Conservation (phyloP, 2,329 filamentous ascomycete genomes). For the Colletotrichum acutatum region DNA sequence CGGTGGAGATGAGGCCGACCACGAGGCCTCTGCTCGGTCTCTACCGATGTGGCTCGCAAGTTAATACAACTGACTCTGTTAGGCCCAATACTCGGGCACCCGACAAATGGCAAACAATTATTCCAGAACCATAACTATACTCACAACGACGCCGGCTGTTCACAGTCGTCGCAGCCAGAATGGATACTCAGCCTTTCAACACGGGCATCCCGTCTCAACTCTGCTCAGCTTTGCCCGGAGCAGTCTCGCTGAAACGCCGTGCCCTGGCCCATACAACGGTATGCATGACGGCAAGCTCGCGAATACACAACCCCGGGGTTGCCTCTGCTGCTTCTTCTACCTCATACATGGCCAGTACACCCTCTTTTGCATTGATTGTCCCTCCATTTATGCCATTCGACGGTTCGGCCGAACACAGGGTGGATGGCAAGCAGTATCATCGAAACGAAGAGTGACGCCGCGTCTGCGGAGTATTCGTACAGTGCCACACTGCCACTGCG, state of each 20-base stretch:
- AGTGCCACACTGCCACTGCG: too few species aligned
- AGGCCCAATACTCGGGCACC: neutral
- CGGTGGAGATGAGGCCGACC: neutral
- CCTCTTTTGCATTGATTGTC: constrained; percentile 17
- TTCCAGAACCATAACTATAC: neutral
- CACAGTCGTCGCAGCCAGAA: constrained; percentile 18
- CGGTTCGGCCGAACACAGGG: neutral
- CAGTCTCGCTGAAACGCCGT: constrained; percentile 29
- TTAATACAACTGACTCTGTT: neutral
- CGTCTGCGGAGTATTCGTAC: neutral
- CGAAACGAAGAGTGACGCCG: neutral
- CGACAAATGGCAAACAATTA: neutral
- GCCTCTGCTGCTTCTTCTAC: constrained; percentile 6
- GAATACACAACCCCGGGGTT: neutral
- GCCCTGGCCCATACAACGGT: constrained; percentile 17
- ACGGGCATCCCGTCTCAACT: constrained; percentile 29
- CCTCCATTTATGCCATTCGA: constrained; percentile 12
- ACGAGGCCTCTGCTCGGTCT: constrained; percentile 2
- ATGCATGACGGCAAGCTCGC: constrained; percentile 26
- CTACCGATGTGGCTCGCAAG: constrained; percentile 1
- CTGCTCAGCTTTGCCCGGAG: constrained; percentile 20
- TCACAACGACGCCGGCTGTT: neutral
- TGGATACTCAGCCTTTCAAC: constrained; percentile 4
- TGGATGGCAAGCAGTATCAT: neutral
- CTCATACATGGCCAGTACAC: constrained; percentile 20